Evolutionary conservation across 805 yeast genomes (phyloP), one percentile per base, ranked within the genome.

Genomic region (Cephaloascus albidus): DNA sequence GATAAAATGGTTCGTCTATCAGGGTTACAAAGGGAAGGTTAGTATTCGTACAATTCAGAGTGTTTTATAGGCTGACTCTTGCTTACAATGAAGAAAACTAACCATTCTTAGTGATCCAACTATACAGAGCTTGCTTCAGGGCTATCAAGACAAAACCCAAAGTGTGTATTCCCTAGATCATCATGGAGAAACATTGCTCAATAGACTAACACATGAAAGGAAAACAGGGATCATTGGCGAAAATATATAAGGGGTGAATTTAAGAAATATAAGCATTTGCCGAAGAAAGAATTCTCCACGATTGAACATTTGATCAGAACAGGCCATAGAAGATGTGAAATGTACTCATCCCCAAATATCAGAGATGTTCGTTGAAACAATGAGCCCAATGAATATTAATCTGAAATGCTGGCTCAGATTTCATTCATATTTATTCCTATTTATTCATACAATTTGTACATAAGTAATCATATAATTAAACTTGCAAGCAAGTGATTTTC

Each of bases 291-390:
- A 47, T 89, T 89, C 55, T 70, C 81, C 35, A 83, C 95, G 1
- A 78, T 89, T 35, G 97, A 89, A 55, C 88, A 89, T 58, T 65
- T 90, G 31, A 58, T 89, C 33, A 67, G 97, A 42, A 70, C 73
- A 3, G 97, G 97, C 3, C 68, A 73, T 44, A 77, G 80, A 52
- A 68, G 83, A 50, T 66, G 72, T 37, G 94, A 87, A 45, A 74
- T 80, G 76, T 84, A 79, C 48, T 74, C 81, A 47, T 73, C 77
- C 45, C 78, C 85, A 1, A 78, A 73, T 38, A 78, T 89, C 27
- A 82, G 81, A 45, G 84, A 86, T 49, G 81, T 86, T 27, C 70
- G 65, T 46, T 56, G 37, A 39, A 18, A n/a, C n/a, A n/a, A n/a
- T n/a, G n/a, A n/a, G n/a, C n/a, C n/a, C n/a, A n/a, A n/a, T n/a